These are phyloP conservation scores for Asterella californica DNA, from an alignment of 225 moss, liverwort and hornwort genomes.

Conservation along the genomic window DNA sequence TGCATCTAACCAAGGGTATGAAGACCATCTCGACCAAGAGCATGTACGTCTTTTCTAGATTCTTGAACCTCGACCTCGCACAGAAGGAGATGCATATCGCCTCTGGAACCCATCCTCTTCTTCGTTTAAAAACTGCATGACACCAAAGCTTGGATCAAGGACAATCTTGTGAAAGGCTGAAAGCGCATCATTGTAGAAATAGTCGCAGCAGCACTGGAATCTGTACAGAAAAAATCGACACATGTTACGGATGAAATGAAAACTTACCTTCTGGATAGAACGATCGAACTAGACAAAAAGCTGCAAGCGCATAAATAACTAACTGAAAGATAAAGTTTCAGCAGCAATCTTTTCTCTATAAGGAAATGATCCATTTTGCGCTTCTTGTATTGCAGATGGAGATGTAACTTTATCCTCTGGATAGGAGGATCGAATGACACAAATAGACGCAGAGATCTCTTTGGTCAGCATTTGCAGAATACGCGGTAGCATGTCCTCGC, in stretches of 20 bases:
- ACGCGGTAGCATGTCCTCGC: constrained; percentile 89
- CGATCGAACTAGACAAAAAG: too few species aligned
- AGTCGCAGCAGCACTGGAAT: too few species aligned
- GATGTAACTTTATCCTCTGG: constrained; percentile 60
- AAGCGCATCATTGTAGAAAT: too few species aligned
- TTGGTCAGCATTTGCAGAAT: constrained; percentile 91
- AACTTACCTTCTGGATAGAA: too few species aligned
- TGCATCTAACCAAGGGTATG: constrained; percentile 41
- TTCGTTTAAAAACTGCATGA: constrained; percentile 66
- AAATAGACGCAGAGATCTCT: constrained; percentile 75
- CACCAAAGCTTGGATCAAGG: not conserved
- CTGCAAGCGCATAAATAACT: too few species aligned
- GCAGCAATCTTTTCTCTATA: not conserved
- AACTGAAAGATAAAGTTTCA: not conserved
- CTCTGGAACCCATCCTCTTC: constrained; percentile 73
- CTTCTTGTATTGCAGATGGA: not conserved
- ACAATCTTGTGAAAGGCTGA: not conserved
- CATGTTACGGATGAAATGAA: too few species aligned
- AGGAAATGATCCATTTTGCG: not conserved
- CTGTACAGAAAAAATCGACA: too few species aligned
- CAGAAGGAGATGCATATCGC: constrained; percentile 56
- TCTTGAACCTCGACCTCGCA: constrained; percentile 45
- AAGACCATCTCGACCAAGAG: constrained; percentile 32
- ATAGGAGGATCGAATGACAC: constrained; percentile 78
- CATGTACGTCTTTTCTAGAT: constrained; percentile 37